These are phyloP conservation scores for Teratosphaeria viscida DNA, from an alignment of 2,329 filamentous ascomycete genomes.

Conservation along the genomic window DNA sequence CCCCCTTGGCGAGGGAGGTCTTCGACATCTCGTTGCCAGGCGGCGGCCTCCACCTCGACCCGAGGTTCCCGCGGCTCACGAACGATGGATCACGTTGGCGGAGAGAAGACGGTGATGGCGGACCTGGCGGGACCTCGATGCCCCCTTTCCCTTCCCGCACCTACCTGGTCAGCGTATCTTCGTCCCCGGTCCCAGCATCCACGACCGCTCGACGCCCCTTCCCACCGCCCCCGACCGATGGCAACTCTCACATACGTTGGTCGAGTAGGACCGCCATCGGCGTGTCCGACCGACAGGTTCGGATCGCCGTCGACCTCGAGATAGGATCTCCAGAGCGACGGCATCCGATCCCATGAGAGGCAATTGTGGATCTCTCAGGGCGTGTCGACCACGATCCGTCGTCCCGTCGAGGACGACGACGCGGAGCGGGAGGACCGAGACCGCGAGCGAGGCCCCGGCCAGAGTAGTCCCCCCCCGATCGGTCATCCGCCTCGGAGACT, in stretches of 20 bases:
- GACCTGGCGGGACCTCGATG: constrained; percentile 47
- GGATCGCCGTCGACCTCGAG: constrained; percentile 39
- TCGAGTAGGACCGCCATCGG: constrained; percentile 51
- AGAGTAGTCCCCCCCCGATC: background rate
- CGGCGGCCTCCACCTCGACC: no score
- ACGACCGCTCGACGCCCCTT: constrained; percentile 36
- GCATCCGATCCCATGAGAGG: constrained; percentile 54
- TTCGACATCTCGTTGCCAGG: no score
- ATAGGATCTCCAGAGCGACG: constrained; percentile 41
- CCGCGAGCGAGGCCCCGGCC: background rate
- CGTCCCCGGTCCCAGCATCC: constrained; percentile 39
- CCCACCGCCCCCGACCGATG: constrained; percentile 47
- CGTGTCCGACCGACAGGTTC: constrained; percentile 47
- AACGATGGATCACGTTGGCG: no score
- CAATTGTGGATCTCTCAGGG: constrained; percentile 39
- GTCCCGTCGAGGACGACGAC: background rate
- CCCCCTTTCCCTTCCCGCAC: constrained; percentile 44
- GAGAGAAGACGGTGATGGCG: background rate
- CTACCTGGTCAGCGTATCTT: constrained; percentile 42
- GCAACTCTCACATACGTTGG: constrained; percentile 57
- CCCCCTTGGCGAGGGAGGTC: no score
- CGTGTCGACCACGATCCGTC: constrained; percentile 3
- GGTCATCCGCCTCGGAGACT: background rate
- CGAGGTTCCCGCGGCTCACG: no score
- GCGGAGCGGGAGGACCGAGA: background rate